Base-by-base conservation (phyloP, 2,329 filamentous ascomycete genomes). In the Didymella keratinophila region DNA sequence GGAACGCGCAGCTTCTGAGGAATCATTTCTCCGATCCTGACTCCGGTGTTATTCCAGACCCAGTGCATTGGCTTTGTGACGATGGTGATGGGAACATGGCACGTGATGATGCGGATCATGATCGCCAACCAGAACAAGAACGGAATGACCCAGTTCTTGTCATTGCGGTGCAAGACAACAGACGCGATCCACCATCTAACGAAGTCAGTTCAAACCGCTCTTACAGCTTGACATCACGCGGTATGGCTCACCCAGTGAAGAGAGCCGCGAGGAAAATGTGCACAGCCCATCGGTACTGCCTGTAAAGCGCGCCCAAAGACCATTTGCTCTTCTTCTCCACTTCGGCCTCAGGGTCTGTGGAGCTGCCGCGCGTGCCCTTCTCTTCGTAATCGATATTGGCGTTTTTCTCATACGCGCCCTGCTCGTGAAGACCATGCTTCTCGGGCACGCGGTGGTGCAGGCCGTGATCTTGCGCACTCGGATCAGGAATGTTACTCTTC, bases 51-150 rank as follows among this genome's bases (percentile, higher is more conserved):
- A 41, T 82, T 81, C 91, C 91, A 96, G 23, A 86, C 72, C 62
- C 81, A 86, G 67, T 85, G 84, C 77, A 91, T 85, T 2, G 90
- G 89, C 60, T 80, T 84, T 60, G 86, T 87, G 64, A 93, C 77
- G 65, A 89, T 80, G 39, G 84, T 84, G 66, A 88, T 86, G 1
- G 91, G 88, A 2, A 94, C 79, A 72, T 92, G 87, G 78, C 91
- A 86, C 73, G 89, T 90, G 72, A 96, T 64, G 47, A 96, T 75
- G 32, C 93, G 89, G 49, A 95, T 80, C 11, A 85, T 86, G 67
- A 96, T 87, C 65, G 81, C 83, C 44, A 96, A 85, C 82, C 89
- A 96, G 45, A 97, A 73, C 49, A 96, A 82, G 78, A 96, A 95
- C 0, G 93, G 92, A 48, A 93, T 86, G 56, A 96, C 78, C 92